These are phyloP conservation scores for Chaetomium sp. DNA, from an alignment of 2,329 filamentous ascomycete genomes.

Conservation along the genomic window DNA sequence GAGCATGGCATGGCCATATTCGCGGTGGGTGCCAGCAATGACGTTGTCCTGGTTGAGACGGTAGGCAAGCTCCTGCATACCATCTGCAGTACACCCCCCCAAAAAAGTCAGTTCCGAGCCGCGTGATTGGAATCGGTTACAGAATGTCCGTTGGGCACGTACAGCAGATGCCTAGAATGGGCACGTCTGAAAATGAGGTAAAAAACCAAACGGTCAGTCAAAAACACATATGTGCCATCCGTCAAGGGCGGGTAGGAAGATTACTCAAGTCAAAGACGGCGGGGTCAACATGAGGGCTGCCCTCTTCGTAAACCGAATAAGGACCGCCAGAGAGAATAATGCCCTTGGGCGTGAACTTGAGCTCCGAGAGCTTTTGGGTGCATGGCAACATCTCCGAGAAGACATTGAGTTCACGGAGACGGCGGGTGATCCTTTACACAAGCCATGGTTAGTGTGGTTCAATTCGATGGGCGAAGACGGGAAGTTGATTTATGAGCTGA, in stretches of 20 bases:
- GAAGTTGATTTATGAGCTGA: too few relatives aligned
- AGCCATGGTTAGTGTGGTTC: too few relatives aligned
- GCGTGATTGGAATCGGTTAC: background rate
- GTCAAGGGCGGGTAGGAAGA: slow-evolving; percentile 36
- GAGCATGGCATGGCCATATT: slow-evolving; percentile 45
- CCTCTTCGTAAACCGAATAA: slow-evolving; percentile 74
- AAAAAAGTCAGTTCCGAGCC: slow-evolving; percentile 4
- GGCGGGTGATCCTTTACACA: slow-evolving; percentile 18
- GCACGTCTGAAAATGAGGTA: slow-evolving; percentile 19
- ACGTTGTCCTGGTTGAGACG: slow-evolving; percentile 44
- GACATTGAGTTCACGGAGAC: slow-evolving; percentile 25
- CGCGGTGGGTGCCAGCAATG: slow-evolving; percentile 22
- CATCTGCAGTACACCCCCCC: slow-evolving; percentile 29
- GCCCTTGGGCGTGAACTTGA: slow-evolving; percentile 74
- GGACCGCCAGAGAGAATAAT: slow-evolving; percentile 60
- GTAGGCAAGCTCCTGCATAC: slow-evolving; percentile 67
- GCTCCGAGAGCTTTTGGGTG: slow-evolving; percentile 71
- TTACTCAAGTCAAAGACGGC: slow-evolving; percentile 67
- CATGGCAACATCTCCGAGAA: slow-evolving; percentile 87
- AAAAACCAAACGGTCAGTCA: slow-evolving; percentile 12
- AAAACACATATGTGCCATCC: slow-evolving; percentile 23
- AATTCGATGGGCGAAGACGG: too few relatives aligned
- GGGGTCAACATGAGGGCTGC: slow-evolving; percentile 59
- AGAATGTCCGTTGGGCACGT: background rate
- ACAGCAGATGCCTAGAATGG: slow-evolving; percentile 31